Base-by-base conservation (phyloP, 805 yeast genomes). In the Candida lessepsii region DNA sequence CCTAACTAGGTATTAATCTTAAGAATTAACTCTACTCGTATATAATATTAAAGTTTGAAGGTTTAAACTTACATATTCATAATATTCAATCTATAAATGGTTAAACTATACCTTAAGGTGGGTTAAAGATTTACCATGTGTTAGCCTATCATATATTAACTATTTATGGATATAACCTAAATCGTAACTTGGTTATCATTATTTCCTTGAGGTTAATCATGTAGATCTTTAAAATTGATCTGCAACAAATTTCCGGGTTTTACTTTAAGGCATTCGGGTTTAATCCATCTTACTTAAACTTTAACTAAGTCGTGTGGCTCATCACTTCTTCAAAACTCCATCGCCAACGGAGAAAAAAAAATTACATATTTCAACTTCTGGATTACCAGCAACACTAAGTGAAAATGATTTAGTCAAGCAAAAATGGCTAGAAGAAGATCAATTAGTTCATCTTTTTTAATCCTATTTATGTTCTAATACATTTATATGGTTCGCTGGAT, bases 361-460 rank as follows among this genome's bases (percentile, higher is more conserved):
- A 11, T 35, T 39, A 35, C 37, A 35, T 29, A 35, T 35, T 36
- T 21, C 5, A 16, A 34, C 70, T 61, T 67, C 65, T 54, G 71
- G 73, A 68, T 43, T 67, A 69, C 75, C 75, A 69, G 75, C 75
- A 48, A 66, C 47, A 60, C 71, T 66, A 56, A 65, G 39, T 34
- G 53, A 29, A 24, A 33, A 51, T 51, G 69, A 50, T 69, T 67
- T 63, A 63, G 71, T 61, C 52, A 50, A 66, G 75, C 75, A 69
- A 39, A 67, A 69, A 69, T 69, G 75, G 75, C 75, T 63, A 65
- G 69, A 69, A 62, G 73, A 61, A 69, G 72, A 69, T 41, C 41
- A 52, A 26, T 45, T 50, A 61, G 57, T 54, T 44, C 48, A 37
- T 59, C 53, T 49, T 16, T 31, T 57, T 61, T 58, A 66, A 67